Base-by-base conservation (phyloP, 2,329 filamentous ascomycete species). In the Davidsoniella virescens region DNA sequence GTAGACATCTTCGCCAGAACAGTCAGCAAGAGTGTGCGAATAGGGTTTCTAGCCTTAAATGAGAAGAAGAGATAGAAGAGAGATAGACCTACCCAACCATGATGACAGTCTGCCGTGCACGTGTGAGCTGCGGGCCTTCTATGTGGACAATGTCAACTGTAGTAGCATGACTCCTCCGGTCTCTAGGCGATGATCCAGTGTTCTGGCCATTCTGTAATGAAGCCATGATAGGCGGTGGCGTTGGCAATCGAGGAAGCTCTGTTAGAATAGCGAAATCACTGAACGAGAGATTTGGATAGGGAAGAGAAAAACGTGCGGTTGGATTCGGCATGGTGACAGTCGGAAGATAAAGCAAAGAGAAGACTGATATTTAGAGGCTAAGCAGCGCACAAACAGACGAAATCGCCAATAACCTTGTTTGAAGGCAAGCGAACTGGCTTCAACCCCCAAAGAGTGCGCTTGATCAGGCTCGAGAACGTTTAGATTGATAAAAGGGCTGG, bases 1-100 rank as follows among this genome's bases (percentile, higher is more conserved):
- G 55, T 8, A 76, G 65, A 23, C 44, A 51, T 10, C 52, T 51
- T 5, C 71, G 75, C 40, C 9, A 33, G 8, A 9, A 20, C 5
- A 16, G 33, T 33, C 12, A 33, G 29, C 20, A n/a, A n/a, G n/a
- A n/a, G n/a, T n/a, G n/a, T n/a, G n/a, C n/a, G n/a, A n/a, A n/a
- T n/a, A n/a, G n/a, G n/a, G n/a, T n/a, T n/a, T 23, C 20, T 23
- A 23, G 20, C 20, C 4, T 23, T 5, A 23, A 5, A 23, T 5
- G 5, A 23, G 20, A 23, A 23, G 20, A 23, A 23, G 20, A 23
- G 20, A 23, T 23, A 23, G 20, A 8, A 17, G 17, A 12, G 6
- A 23, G n/a, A 7, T 17, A 20, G 45, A 54, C 53, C 55, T 33
- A 56, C 49, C 45, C 50, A 36, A 52, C 29, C 46, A 54, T 55